Conservation (phyloP, 2,329 filamentous ascomycete species). For the Talaromyces sp. region DNA sequence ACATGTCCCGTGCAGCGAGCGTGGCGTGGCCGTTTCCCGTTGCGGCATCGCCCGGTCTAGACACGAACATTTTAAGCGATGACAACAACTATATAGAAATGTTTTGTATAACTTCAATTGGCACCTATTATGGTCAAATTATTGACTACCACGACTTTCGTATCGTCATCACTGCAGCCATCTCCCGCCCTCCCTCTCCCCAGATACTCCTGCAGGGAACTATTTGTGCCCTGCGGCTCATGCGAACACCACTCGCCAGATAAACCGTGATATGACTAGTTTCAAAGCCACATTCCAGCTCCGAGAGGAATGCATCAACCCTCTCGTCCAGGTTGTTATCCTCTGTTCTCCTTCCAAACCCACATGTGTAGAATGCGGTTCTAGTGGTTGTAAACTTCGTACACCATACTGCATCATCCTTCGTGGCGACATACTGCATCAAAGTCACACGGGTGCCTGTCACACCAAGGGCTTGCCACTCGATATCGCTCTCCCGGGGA, state of each 20-base stretch:
- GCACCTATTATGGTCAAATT: neutral
- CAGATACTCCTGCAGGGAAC: slow-evolving; percentile 39
- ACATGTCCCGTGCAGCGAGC: slow-evolving; percentile 6
- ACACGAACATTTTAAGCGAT: neutral
- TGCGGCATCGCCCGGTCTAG: neutral
- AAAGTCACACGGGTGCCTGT: slow-evolving; percentile 27
- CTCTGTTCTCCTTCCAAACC: slow-evolving; percentile 17
- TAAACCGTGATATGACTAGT: slow-evolving; percentile 30
- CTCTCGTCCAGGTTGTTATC: slow-evolving; percentile 15
- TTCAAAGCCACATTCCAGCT: slow-evolving; percentile 10
- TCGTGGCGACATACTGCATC: slow-evolving; percentile 5
- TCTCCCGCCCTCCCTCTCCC: slow-evolving; percentile 26
- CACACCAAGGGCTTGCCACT: slow-evolving; percentile 74
- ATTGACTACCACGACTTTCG: neutral
- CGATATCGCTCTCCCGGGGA: slow-evolving; percentile 66
- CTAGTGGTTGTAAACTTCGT: slow-evolving; percentile 19
- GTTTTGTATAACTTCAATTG: neutral
- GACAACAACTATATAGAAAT: neutral
- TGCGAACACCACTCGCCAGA: slow-evolving; percentile 21
- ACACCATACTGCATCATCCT: slow-evolving; percentile 15
- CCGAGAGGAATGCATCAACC: slow-evolving; percentile 20
- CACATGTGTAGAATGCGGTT: slow-evolving; percentile 23
- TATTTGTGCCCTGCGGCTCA: slow-evolving; percentile 26
- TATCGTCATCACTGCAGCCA: slow-evolving; percentile 32
- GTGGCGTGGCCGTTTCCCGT: neutral